Conservation (phyloP, 306 rosid species). For the Cucumis melo region DNA sequence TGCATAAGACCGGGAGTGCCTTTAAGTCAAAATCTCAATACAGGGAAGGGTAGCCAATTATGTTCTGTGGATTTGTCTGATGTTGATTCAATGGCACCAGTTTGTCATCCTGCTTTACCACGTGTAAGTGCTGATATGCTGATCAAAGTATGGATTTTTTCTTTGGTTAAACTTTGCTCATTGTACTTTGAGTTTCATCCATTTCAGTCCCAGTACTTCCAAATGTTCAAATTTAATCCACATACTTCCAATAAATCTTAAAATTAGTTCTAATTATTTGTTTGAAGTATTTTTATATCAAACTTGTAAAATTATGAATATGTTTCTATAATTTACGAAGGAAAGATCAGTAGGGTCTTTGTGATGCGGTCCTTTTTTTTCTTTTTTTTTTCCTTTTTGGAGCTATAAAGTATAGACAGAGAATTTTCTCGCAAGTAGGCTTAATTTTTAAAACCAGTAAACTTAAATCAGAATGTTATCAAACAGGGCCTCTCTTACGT, state of each 20-base stretch:
- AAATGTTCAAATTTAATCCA: no score
- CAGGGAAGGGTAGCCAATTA: conserved; percentile 32
- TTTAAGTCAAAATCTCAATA: conserved; percentile 27
- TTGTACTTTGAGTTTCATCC: no score
- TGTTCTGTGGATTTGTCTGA: conserved; percentile 27
- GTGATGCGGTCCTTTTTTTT: not conserved
- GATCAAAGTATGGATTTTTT: conserved; percentile 29
- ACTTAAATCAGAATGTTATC: not conserved
- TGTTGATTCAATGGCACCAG: conserved; percentile 30
- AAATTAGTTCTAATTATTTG: no score
- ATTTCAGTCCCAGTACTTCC: no score
- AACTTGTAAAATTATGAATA: no score
- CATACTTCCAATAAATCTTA: no score
- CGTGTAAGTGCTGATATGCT: conserved; percentile 27
- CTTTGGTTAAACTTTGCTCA: no score
- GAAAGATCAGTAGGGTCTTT: no score
- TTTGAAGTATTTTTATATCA: no score
- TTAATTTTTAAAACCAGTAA: not conserved
- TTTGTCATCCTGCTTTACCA: conserved; percentile 33
- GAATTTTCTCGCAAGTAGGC: not conserved
- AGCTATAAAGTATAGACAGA: not conserved
- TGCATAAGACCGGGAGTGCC: conserved; percentile 22
- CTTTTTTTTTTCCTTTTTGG: not conserved
- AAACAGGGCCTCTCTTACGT: not conserved
- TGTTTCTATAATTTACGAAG: no score